Evolutionary conservation across 495 filamentous ascomycete genomes (phyloP).

Genomic region (Xylaria cubensis): DNA sequence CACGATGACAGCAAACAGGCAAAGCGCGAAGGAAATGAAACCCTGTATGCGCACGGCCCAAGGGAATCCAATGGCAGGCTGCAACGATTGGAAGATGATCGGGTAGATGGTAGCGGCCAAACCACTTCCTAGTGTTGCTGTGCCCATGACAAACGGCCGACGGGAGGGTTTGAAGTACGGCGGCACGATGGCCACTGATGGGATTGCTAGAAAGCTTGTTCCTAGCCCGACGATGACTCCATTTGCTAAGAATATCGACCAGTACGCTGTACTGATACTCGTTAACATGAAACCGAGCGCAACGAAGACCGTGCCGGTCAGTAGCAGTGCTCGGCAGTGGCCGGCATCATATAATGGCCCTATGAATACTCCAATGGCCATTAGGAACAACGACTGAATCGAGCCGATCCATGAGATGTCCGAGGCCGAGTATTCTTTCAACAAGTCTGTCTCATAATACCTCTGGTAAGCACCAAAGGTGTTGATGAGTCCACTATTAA

Average conservation of each 20-base stretch:
- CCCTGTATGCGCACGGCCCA: conserved; percentile 74
- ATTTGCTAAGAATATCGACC: conserved; percentile 67
- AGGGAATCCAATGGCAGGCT: conserved; percentile 65
- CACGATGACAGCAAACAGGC: conserved; percentile 65
- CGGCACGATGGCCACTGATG: conserved; percentile 64
- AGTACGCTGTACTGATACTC: conserved; percentile 63
- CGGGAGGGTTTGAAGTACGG: conserved; percentile 72
- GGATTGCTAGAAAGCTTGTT: conserved; percentile 66
- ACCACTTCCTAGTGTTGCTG: conserved; percentile 69
- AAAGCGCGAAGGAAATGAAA: conserved; percentile 69
- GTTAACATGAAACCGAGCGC: conserved; percentile 79
- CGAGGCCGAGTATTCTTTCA: conserved; percentile 32
- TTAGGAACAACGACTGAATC: conserved; percentile 35
- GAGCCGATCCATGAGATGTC: conserved; percentile 44
- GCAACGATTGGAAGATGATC: conserved; percentile 68
- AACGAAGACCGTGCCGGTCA: conserved; percentile 31
- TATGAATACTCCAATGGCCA: conserved; percentile 36
- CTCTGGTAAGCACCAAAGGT: conserved; percentile 44
- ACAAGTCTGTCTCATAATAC: conserved; percentile 36
- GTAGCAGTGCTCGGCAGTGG: conserved; percentile 30
- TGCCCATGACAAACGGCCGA: conserved; percentile 71
- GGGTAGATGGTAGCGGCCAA: conserved; percentile 71
- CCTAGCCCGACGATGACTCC: conserved; percentile 64
- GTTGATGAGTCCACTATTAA: conserved; percentile 36
- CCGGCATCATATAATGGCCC: conserved; percentile 39